Base-by-base conservation (phyloP, 2,329 filamentous ascomycete genomes). In the Fusarium proliferatum region DNA sequence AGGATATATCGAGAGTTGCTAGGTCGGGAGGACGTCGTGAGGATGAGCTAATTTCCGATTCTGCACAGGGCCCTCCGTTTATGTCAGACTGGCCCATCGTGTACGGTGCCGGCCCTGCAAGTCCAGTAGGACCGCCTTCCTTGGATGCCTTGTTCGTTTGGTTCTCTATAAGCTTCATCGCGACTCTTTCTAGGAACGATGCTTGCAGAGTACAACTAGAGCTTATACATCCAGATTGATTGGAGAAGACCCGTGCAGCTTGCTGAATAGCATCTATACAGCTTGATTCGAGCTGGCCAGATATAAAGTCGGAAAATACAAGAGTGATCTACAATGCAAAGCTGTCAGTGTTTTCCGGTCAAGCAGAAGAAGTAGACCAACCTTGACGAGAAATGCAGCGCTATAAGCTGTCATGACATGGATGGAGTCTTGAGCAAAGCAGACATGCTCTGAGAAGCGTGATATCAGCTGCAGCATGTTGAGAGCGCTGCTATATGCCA, bases 281-380 rank as follows among this genome's bases (percentile, higher is more conserved):
- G 9, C 15, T n/a, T 17, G 55, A 36, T 12, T 36, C 41, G 2
- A 58, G 17, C 23, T 48, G n/a, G 2, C 17, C n/a, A 23, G 30
- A 48, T 16, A 58, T 34, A 1, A 48, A 45, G 1, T 45, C 30
- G 5, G 41, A 12, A n/a, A 58, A 45, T 17, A 21, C 15, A 21
- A 58, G 2, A 28, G 17, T 45, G 15, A 48, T 48, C 55, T 48
- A 12, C 5, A 21, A 23, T n/a, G 1, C 4, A 6, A 1, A 2
- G 7, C 0, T 43, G 17, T 57, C n/a, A 57, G n/a, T 1, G 9
- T 5, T 1, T 11, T 4, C 9, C 10, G 17, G 4, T 1, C 1
- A 39, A 17, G 9, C 36, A 9, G 6, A n/a, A 8, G 5, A 28
- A 2, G 3, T 15, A 2, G n/a, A 57, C 55, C 17, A 36, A 21